phyloP scores from a whole-genome alignment of 352 stramenopile genomes.

The Pythium grandisporangium region DNA sequence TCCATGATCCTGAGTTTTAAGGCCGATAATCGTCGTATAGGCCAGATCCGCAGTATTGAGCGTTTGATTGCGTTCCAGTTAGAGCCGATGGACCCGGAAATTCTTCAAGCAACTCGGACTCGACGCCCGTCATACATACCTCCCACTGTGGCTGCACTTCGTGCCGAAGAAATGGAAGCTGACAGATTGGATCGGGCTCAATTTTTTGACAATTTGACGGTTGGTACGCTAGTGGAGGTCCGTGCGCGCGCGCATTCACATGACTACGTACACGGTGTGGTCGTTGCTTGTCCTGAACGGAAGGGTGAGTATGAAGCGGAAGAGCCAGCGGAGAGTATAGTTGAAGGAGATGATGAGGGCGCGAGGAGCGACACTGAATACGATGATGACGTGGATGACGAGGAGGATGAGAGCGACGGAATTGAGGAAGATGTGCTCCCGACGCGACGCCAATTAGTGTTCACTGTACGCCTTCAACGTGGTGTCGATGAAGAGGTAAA shows the following conservation, averaged over 20 bases:
- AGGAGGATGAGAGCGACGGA: not conserved
- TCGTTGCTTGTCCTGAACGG: constrained; percentile 32
- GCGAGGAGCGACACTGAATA: too few relatives aligned
- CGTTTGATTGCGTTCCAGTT: constrained; percentile 81
- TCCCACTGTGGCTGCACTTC: constrained; percentile 12
- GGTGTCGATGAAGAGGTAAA: constrained; percentile 70
- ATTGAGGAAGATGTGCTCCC: too few relatives aligned
- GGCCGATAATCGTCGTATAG: constrained; percentile 72
- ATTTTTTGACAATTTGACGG: constrained; percentile 51
- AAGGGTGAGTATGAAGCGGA: constrained; percentile 3
- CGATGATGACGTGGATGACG: constrained; percentile 31
- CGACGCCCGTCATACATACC: constrained; percentile 69
- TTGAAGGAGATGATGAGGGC: too few relatives aligned
- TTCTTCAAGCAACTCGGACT: constrained; percentile 58
- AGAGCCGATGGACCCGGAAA: constrained; percentile 58
- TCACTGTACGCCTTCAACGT: constrained; percentile 53
- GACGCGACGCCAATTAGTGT: constrained; percentile 9
- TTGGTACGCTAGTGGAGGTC: constrained; percentile 66
- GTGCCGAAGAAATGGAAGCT: constrained; percentile 12
- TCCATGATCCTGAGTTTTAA: constrained; percentile 87
- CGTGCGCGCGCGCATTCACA: constrained; percentile 55
- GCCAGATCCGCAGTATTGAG: constrained; percentile 83
- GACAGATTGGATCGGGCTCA: constrained; percentile 8
- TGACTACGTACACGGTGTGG: constrained; percentile 56
- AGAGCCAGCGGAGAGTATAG: too few relatives aligned